Conservation (phyloP, 345 rosid species). For the Atalantia buxifolia region DNA sequence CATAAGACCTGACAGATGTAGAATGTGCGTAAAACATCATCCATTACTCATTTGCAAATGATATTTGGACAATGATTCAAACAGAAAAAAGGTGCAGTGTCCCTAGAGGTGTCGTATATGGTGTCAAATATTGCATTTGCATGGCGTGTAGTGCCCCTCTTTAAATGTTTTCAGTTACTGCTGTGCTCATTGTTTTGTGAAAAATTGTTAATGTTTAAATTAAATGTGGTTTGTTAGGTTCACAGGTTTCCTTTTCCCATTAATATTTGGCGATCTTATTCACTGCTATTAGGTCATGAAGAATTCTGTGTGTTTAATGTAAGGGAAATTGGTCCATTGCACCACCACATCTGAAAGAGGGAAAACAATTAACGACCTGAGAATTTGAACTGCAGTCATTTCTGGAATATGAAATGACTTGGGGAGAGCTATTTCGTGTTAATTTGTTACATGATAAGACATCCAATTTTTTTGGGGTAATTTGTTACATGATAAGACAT, state of each 20-base stretch:
- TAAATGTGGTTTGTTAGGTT: neutral
- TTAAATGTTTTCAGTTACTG: neutral
- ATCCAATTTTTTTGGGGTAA: neutral
- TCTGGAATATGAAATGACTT: neutral
- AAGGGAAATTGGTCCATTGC: neutral
- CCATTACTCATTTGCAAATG: neutral
- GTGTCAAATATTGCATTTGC: neutral
- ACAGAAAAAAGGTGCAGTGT: neutral
- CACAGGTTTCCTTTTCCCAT: neutral
- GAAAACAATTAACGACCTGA: neutral
- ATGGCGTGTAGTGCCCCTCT: neutral
- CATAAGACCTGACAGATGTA: neutral
- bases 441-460: neutral
- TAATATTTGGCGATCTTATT: too few species aligned
- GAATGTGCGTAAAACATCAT: too few species aligned
- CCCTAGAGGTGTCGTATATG: neutral
- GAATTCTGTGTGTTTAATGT: neutral
- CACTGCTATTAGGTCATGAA: neutral
- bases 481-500: neutral
- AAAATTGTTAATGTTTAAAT: neutral
- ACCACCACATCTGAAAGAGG: neutral
- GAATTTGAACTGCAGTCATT: neutral
- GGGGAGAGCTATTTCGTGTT: neutral
- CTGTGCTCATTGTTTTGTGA: neutral
- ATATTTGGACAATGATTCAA: neutral